phyloP scores from a whole-genome alignment of 768 basidiomycete species.

The Panus rudis region DNA sequence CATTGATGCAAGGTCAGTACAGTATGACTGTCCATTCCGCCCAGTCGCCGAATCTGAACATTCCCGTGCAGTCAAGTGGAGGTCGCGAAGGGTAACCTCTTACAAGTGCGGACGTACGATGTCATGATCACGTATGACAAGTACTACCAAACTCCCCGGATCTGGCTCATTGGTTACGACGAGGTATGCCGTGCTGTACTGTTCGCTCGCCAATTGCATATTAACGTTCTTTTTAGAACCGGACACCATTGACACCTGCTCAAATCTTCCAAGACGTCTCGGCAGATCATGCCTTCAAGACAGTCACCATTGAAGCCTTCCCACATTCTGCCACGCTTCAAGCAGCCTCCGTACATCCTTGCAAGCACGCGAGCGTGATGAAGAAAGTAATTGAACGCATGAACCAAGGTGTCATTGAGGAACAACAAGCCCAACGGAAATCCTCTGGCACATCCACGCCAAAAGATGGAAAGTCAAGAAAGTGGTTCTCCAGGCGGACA shows the following conservation, averaged over 20 bases:
- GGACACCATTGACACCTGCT: slow-evolving; percentile 76
- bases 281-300: slow-evolving; percentile 96
- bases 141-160: slow-evolving; percentile 96
- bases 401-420: slow-evolving; percentile 82
- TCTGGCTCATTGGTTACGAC: slow-evolving; percentile 97
- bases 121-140: slow-evolving; percentile 99
- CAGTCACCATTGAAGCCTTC: slow-evolving; percentile 97
- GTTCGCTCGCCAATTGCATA: slow-evolving; percentile 4
- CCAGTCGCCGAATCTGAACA: slow-evolving; percentile 4
- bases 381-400: slow-evolving; percentile 99
- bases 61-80: slow-evolving; percentile 44
- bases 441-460: slow-evolving; percentile 21
- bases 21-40: background rate
- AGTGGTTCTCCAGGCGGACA: slow-evolving; percentile 75
- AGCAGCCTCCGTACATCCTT: slow-evolving; percentile 93
- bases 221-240: slow-evolving; percentile 47
- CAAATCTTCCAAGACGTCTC: slow-evolving; percentile 98
- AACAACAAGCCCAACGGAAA: slow-evolving; percentile 68
- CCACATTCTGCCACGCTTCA: slow-evolving; percentile 85
- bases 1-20: slow-evolving; percentile 45
- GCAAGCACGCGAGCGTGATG: slow-evolving; percentile 99
- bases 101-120: slow-evolving; percentile 97
- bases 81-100: slow-evolving; percentile 70
- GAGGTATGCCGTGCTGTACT: slow-evolving; percentile 48
- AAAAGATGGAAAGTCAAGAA: slow-evolving; percentile 62